phyloP scores from a whole-genome alignment of 495 filamentous ascomycete species.

The Pseudotulostoma volvatum region DNA sequence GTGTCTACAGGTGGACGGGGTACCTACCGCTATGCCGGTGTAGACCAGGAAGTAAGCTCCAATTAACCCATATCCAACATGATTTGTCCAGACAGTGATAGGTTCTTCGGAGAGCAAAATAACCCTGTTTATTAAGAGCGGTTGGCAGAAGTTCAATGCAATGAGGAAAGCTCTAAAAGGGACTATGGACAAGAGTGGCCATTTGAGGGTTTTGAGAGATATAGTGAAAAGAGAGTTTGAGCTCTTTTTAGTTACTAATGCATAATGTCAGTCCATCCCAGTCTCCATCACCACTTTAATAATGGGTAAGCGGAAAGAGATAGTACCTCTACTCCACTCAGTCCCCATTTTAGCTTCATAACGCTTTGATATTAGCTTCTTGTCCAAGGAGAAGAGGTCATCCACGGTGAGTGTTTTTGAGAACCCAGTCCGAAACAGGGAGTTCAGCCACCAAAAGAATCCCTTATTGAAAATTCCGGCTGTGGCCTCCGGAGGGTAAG shows the following conservation, averaged over 20 bases:
- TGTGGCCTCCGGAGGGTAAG: constrained; percentile 42
- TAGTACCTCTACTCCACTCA: constrained; percentile 16
- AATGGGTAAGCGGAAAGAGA: not conserved
- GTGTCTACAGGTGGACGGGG: constrained; percentile 27
- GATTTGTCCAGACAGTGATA: constrained; percentile 19
- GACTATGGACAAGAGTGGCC: constrained; percentile 29
- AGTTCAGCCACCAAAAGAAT: constrained; percentile 45
- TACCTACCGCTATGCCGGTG: constrained; percentile 32
- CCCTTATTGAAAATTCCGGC: constrained; percentile 33
- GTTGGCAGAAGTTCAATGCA: constrained; percentile 46
- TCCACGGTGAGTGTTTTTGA: constrained; percentile 17
- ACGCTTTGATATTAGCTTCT: constrained; percentile 14
- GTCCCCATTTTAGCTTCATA: constrained; percentile 21
- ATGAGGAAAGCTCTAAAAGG: constrained; percentile 37
- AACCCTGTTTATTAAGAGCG: constrained; percentile 41
- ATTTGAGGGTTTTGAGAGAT: constrained; percentile 29
- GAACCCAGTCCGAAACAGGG: constrained; percentile 31
- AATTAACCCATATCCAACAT: constrained; percentile 38
- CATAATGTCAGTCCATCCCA: no score
- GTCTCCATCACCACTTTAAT: no score
- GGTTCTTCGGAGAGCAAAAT: constrained; percentile 31
- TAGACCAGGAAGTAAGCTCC: constrained; percentile 35
- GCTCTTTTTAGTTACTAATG: constrained; percentile 3
- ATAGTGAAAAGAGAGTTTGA: constrained; percentile 29
- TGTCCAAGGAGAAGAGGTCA: constrained; percentile 17